A percentile compares a stretch with the other conserved stretches of the same genome.
phyloP scores from a whole-genome alignment of 106 monocot species.

The Alisma plantagoaquatica region DNA sequence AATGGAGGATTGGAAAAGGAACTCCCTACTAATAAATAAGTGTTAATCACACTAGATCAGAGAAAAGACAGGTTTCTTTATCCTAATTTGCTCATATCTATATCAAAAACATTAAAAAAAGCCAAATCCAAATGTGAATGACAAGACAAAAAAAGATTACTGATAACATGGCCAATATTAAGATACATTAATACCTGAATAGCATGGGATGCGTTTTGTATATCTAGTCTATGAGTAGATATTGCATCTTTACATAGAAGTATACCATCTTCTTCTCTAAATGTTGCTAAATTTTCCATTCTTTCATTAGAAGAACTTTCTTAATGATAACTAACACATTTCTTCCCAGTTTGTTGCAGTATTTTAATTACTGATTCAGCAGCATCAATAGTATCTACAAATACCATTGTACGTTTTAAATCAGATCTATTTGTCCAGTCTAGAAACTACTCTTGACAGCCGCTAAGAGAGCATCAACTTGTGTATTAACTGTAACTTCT shows the following conservation, averaged over 20 bases:
- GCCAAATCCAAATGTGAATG: no score
- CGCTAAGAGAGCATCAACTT: conserved; percentile 74
- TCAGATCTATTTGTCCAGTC: conserved; percentile 8
- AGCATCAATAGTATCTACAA: conserved; percentile 83
- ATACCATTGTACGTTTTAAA: conserved; percentile 71
- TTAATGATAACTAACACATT: conserved; percentile 77
- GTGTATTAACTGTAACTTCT: conserved; percentile 82
- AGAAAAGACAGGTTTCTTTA: background rate
- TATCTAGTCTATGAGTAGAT: conserved; percentile 91
- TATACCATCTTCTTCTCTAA: conserved; percentile 75
- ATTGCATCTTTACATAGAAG: conserved; percentile 99
- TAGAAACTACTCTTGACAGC: conserved; percentile 48
- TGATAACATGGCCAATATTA: no score
- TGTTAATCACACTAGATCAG: no score
- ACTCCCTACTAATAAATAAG: no score
- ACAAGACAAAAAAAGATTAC: no score
- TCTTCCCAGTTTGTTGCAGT: conserved; percentile 43
- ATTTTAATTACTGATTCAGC: conserved; percentile 65
- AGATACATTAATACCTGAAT: conserved; percentile 75
- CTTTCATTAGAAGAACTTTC: conserved; percentile 68
- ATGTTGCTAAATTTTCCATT: conserved; percentile 34
- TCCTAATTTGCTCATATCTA: no score
- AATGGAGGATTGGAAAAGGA: no score
- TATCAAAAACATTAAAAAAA: no score
- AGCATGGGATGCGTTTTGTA: conserved; percentile 87